These are phyloP conservation scores for Mycogone perniciosa DNA, from an alignment of 2,329 filamentous ascomycete genomes.

Conservation along the genomic window DNA sequence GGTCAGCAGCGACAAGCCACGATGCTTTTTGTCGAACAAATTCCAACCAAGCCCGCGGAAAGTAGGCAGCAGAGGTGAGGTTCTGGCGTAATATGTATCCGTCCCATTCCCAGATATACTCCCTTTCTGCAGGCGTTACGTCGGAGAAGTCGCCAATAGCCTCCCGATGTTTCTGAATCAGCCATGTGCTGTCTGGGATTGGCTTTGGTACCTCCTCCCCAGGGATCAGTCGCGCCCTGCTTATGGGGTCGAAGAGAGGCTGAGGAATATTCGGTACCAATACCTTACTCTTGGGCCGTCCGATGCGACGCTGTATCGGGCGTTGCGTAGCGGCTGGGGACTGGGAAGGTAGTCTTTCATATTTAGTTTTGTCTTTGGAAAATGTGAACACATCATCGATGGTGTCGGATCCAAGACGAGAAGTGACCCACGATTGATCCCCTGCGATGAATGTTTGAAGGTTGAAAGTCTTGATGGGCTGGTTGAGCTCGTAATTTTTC, in stretches of 20 bases:
- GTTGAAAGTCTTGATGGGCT: slow-evolving; percentile 38
- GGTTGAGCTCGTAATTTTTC: slow-evolving; percentile 37
- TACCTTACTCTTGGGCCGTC: slow-evolving; percentile 25
- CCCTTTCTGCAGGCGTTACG: slow-evolving; percentile 47
- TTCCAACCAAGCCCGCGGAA: slow-evolving; percentile 45
- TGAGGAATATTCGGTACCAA: slow-evolving; percentile 45
- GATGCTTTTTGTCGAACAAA: slow-evolving; percentile 45
- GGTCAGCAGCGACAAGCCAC: slow-evolving; percentile 45
- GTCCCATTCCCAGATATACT: slow-evolving; percentile 55
- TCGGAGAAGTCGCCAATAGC: slow-evolving; percentile 52
- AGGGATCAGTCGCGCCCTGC: slow-evolving; percentile 45
- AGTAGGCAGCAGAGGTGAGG: slow-evolving; percentile 45
- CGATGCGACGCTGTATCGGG: slow-evolving; percentile 2
- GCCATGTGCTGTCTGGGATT: slow-evolving; percentile 45
- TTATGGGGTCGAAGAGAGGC: slow-evolving; percentile 51
- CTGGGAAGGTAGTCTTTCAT: slow-evolving; percentile 20
- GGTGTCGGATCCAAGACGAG: slow-evolving; percentile 33
- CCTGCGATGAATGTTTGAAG: slow-evolving; percentile 38
- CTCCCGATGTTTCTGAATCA: slow-evolving; percentile 53
- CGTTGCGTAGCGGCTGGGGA: slow-evolving; percentile 18
- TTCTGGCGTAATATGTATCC: slow-evolving; percentile 46
- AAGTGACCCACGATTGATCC: slow-evolving; percentile 40
- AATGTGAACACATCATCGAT: slow-evolving; percentile 22
- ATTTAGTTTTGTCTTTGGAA: slow-evolving; percentile 16
- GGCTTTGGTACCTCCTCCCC: slow-evolving; percentile 41